Evolutionary conservation across 345 rosid genomes (phyloP).

Genomic region (Eucalyptus globulus): DNA sequence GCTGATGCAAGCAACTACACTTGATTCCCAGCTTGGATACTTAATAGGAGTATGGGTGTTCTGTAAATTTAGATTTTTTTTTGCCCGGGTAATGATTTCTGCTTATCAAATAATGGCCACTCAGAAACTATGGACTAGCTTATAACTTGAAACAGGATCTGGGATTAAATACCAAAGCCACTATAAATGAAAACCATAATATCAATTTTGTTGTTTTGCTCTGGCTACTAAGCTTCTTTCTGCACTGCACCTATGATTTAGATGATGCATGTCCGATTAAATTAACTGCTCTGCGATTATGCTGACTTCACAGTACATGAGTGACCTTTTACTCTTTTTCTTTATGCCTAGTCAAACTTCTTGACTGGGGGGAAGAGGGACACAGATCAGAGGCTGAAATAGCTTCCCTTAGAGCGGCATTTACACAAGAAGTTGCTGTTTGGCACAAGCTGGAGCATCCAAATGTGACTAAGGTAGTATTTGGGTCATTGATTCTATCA

Average conservation of each 20-base stretch:
- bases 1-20: background rate
- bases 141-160: background rate
- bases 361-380: constrained; percentile 99
- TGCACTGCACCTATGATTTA: background rate
- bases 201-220: background rate
- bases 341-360: constrained; percentile 62
- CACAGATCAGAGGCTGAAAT: constrained; percentile 86
- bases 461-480: constrained; percentile 49
- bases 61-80: background rate
- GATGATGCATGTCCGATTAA: background rate
- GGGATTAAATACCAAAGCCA: background rate
- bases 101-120: background rate
- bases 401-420: constrained; percentile 81
- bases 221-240: background rate
- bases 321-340: background rate
- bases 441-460: constrained; percentile 99
- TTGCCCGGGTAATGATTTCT: background rate
- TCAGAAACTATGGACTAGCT: background rate
- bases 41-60: background rate
- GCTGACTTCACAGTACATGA: background rate
- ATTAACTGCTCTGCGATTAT: background rate
- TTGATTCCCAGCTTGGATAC: background rate
- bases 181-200: background rate
- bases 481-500: background rate
- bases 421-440: constrained; percentile 91